Evolutionary conservation across 768 basidiomycete genomes (phyloP).

Genomic region (Dentipellis sp.): DNA sequence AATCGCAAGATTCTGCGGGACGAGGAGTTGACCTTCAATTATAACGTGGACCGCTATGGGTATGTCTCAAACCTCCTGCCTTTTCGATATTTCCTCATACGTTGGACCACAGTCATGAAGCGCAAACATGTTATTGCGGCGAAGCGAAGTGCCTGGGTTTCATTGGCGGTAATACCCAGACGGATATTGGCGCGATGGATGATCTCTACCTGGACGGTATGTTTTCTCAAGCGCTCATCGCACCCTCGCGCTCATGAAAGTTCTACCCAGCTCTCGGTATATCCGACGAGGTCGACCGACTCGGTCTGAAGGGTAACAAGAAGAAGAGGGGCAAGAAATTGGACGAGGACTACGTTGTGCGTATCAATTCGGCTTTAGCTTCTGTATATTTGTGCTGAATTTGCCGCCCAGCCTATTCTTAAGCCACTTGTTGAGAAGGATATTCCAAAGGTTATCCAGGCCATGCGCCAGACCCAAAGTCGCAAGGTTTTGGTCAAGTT

Average conservation of each 20-base stretch:
- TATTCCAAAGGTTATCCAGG: constrained; percentile 86
- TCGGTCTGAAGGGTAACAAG: constrained; percentile 78
- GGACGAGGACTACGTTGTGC: constrained; percentile 88
- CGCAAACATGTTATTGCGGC: constrained; percentile 92
- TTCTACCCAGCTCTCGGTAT: constrained; percentile 73
- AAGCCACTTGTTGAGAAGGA: constrained; percentile 71
- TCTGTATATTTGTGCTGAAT: constrained; percentile 1
- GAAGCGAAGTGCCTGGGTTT: constrained; percentile 93
- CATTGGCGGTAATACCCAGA: constrained; percentile 98
- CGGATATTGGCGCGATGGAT: constrained; percentile 90
- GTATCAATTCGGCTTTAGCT: constrained; percentile 6
- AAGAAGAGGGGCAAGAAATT: constrained; percentile 90
- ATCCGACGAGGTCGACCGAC: constrained; percentile 76
- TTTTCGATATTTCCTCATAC: neutral
- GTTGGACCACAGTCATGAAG: constrained; percentile 59
- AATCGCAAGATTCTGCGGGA: constrained; percentile 64
- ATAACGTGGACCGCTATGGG: constrained; percentile 99
- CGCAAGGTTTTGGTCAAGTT: constrained; percentile 76
- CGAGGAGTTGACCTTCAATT: constrained; percentile 97
- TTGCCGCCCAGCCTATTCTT: constrained; percentile 53
- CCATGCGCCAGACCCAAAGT: constrained; percentile 80
- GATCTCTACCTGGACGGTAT: constrained; percentile 89
- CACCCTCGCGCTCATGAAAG: neutral
- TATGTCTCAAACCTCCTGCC: constrained; percentile 26
- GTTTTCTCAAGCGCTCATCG: neutral